Percentiles rank a stretch among this genome's conserved stretches.
Conservation (phyloP, 352 stramenopile genomes). For the Pythium sp. region DNA sequence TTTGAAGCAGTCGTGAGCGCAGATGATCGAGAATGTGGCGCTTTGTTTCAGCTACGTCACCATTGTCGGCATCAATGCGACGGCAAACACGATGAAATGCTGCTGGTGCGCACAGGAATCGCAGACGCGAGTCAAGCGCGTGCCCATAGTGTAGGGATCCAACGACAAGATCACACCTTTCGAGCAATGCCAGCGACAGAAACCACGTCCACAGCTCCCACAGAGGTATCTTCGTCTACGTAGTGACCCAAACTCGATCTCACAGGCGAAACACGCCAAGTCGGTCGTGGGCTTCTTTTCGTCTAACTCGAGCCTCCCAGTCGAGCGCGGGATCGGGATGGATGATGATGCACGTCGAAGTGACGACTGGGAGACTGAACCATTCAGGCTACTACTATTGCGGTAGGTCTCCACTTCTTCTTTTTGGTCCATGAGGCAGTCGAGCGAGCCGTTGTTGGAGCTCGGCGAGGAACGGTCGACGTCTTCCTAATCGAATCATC, state of each 20-base stretch:
- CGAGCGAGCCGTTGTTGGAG: constrained; percentile 9
- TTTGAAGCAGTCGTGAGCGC: constrained; percentile 11
- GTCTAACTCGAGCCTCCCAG: constrained; percentile 7
- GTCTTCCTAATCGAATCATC: not conserved
- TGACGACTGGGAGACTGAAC: not conserved
- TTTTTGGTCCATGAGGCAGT: not conserved
- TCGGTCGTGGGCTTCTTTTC: constrained; percentile 8
- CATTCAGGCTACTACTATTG: not conserved
- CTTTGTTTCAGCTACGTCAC: not conserved
- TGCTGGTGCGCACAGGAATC: constrained; percentile 26
- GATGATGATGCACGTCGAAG: constrained; percentile 7
- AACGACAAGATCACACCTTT: constrained; percentile 15
- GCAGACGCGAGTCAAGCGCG: constrained; percentile 19
- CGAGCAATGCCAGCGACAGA: constrained; percentile 32
- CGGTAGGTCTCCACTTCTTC: not conserved
- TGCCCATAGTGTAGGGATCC: not conserved
- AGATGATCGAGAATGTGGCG: not conserved
- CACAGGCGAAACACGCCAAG: constrained; percentile 21
- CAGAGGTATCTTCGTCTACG: constrained; percentile 20
- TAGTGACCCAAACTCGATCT: constrained; percentile 22
- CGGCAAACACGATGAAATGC: constrained; percentile 30
- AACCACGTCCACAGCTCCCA: constrained; percentile 22
- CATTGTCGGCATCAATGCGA: constrained; percentile 22
- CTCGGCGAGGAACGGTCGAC: not conserved
- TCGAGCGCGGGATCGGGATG: not conserved